phyloP scores from a whole-genome alignment of 1,284 basidiomycete species.

The Heterobasidion occidentale region DNA sequence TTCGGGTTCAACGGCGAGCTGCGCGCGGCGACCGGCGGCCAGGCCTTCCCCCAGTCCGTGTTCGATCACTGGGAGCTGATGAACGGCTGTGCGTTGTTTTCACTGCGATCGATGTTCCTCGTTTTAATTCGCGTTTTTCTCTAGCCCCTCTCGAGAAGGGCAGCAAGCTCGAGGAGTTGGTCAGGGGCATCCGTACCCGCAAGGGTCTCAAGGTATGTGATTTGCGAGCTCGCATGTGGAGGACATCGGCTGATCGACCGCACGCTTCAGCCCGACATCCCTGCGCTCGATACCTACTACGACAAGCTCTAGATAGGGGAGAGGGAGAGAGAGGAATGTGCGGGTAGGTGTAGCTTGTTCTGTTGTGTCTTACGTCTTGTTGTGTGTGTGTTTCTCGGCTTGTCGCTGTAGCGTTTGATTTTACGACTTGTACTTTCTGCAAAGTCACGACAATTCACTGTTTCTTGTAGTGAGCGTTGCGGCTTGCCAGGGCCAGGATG shows the following conservation, averaged over 20 bases:
- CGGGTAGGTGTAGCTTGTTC: not conserved
- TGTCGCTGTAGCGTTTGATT: not conserved
- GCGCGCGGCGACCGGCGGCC: conserved; percentile 87
- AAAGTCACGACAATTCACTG: not conserved
- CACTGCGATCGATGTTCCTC: conserved; percentile 15
- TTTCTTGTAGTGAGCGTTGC: not conserved
- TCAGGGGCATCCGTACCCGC: conserved; percentile 77
- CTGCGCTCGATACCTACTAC: conserved; percentile 82
- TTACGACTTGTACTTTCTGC: not conserved
- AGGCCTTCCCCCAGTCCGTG: conserved; percentile 97
- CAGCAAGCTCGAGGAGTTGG: conserved; percentile 86
- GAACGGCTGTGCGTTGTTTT: conserved; percentile 57
- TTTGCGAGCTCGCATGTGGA: not conserved
- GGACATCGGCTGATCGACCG: conserved; percentile 1
- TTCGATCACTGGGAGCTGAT: conserved; percentile 91
- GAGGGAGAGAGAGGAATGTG: not conserved
- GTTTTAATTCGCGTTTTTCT: conserved; percentile 5
- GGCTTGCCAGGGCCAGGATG: not conserved
- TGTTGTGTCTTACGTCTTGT: not conserved
- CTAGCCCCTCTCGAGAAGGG: conserved; percentile 76
- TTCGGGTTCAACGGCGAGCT: conserved; percentile 99
- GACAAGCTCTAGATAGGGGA: conserved; percentile 52
- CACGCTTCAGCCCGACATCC: conserved; percentile 67
- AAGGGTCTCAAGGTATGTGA: conserved; percentile 83
- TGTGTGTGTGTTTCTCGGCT: not conserved